Conservation (phyloP, 352 stramenopile genomes). For the Hyaloperonospora brassicae region DNA sequence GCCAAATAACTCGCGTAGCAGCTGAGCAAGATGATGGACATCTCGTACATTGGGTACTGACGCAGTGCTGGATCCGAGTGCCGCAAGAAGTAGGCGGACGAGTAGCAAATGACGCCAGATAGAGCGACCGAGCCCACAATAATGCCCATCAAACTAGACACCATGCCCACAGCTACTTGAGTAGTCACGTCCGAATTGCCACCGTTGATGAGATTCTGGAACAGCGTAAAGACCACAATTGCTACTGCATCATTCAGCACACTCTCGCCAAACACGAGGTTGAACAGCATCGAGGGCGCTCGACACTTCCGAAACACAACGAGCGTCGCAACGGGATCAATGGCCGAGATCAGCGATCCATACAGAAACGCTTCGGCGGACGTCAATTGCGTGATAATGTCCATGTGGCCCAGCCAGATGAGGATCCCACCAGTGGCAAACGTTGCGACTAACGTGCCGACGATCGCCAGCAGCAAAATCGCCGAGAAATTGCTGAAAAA, state of each 20-base stretch:
- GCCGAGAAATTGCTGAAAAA: slow-evolving; percentile 49
- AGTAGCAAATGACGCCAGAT: slow-evolving; percentile 44
- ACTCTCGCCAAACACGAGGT: slow-evolving; percentile 90
- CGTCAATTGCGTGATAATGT: slow-evolving; percentile 54
- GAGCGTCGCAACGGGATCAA: slow-evolving; percentile 89
- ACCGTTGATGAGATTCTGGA: slow-evolving; percentile 53
- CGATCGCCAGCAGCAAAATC: slow-evolving; percentile 39
- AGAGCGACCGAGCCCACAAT: slow-evolving; percentile 41
- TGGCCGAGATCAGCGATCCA: slow-evolving; percentile 86
- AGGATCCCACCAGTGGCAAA: slow-evolving; percentile 45
- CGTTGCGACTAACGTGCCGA: slow-evolving; percentile 41
- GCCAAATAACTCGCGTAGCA: slow-evolving; percentile 71
- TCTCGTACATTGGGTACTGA: slow-evolving; percentile 59
- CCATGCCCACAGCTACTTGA: slow-evolving; percentile 31
- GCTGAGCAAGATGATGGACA: slow-evolving; percentile 70
- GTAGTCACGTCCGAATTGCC: slow-evolving; percentile 39
- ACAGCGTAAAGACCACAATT: slow-evolving; percentile 76
- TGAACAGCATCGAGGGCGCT: slow-evolving; percentile 81
- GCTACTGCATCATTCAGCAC: slow-evolving; percentile 88
- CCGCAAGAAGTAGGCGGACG: slow-evolving; percentile 45
- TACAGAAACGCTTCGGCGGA: slow-evolving; percentile 85
- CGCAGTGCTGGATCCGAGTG: slow-evolving; percentile 39
- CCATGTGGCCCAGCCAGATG: slow-evolving; percentile 34
- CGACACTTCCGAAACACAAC: slow-evolving; percentile 85
- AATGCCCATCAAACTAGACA: slow-evolving; percentile 45